These are phyloP conservation scores for Elsinoe ampelina DNA, from an alignment of 2,329 filamentous ascomycete genomes.

Conservation along the genomic window DNA sequence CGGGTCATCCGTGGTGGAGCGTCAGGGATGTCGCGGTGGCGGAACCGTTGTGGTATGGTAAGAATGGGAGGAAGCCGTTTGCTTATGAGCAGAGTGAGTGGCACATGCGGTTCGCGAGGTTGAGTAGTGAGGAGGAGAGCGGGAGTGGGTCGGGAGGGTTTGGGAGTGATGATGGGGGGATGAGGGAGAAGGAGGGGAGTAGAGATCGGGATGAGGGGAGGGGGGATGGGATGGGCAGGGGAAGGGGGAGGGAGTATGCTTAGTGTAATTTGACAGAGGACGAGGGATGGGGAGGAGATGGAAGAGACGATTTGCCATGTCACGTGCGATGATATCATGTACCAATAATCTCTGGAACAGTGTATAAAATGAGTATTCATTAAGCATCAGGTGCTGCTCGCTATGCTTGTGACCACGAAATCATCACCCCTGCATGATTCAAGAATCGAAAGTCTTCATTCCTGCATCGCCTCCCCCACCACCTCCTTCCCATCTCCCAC, in stretches of 20 bases:
- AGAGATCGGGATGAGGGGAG: neutral
- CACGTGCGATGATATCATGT: neutral
- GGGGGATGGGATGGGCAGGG: neutral
- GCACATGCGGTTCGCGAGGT: conserved; percentile 22
- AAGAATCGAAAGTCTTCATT: no score
- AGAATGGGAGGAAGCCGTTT: conserved; percentile 46
- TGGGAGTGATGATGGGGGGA: conserved; percentile 16
- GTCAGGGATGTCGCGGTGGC: conserved; percentile 42
- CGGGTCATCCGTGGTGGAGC: conserved; percentile 40
- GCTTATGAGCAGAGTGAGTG: conserved; percentile 33
- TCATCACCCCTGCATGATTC: no score
- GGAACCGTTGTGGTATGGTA: conserved; percentile 48
- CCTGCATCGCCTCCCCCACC: neutral
- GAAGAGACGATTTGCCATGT: no score
- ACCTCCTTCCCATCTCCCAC: neutral
- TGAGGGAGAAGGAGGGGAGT: neutral
- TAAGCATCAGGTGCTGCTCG: no score
- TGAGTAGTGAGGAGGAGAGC: conserved; percentile 23
- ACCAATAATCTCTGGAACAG: no score
- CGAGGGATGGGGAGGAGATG: no score
- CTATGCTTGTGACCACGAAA: neutral
- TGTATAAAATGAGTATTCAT: no score
- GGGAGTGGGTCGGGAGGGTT: conserved; percentile 27
- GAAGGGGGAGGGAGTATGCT: neutral
- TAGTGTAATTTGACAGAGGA: no score